These are phyloP conservation scores for Dictyostelium citrinum DNA, from an alignment of 78 protist genomes.

Conservation along the genomic window DNA sequence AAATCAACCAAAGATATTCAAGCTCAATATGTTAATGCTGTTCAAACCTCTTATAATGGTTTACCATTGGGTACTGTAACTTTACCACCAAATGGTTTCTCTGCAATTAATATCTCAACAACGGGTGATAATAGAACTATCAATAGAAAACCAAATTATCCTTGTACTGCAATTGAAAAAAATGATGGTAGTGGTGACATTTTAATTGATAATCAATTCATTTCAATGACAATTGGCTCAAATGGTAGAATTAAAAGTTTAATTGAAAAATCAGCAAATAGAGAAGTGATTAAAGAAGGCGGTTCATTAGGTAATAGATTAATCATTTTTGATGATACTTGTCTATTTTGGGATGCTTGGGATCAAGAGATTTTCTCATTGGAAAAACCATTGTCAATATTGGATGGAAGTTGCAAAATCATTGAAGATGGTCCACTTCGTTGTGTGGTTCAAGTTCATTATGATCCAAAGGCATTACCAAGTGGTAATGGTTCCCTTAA, in stretches of 20 bases:
- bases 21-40: background rate
- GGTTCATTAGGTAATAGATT: slow-evolving; percentile 9
- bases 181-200: background rate
- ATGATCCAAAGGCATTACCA: background rate
- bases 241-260: background rate
- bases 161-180: background rate
- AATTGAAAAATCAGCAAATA: background rate
- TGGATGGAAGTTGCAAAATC: background rate
- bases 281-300: background rate
- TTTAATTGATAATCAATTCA: background rate
- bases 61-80: slow-evolving; percentile 5
- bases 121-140: background rate
- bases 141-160: background rate
- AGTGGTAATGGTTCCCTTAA: background rate
- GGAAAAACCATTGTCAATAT: slow-evolving; percentile 7
- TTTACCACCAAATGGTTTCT: slow-evolving; percentile 36
- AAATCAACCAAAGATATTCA: background rate
- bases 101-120: background rate
- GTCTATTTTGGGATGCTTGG: slow-evolving; percentile 90
- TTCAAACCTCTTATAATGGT: slow-evolving; percentile 29
- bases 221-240: background rate
- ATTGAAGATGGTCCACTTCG: slow-evolving; percentile 47
- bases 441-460: background rate
- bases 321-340: slow-evolving; percentile 69
- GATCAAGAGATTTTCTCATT: slow-evolving; percentile 60